Evolutionary conservation across 495 filamentous ascomycete genomes (phyloP).

Genomic region (Acidomyces sp.): DNA sequence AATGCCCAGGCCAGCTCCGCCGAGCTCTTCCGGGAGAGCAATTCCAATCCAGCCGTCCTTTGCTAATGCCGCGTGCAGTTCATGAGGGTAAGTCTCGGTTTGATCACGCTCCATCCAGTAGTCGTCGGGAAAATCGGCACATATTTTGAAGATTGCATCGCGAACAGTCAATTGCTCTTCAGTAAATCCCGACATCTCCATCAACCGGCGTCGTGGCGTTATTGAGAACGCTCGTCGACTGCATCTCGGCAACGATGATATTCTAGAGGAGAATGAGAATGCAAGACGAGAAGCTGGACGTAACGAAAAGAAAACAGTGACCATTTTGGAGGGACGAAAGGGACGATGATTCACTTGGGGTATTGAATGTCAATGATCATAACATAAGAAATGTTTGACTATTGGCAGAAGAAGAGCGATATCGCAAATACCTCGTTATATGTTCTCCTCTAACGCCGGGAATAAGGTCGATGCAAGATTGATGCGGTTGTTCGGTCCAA

Average conservation of each 20-base stretch:
- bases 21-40: constrained; percentile 56
- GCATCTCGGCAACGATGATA: constrained; percentile 1
- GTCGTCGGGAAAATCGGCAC: constrained; percentile 39
- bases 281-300: constrained; percentile 4
- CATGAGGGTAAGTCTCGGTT: constrained; percentile 52
- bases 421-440: no score
- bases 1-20: constrained; percentile 63
- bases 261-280: not conserved
- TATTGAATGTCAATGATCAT: no score
- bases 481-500: no score
- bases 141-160: constrained; percentile 56
- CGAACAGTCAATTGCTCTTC: constrained; percentile 58
- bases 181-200: constrained; percentile 62
- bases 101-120: constrained; percentile 66
- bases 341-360: not conserved
- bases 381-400: no score
- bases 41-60: constrained; percentile 75
- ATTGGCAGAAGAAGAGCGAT: no score
- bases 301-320: not conserved
- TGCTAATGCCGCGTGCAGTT: constrained; percentile 63
- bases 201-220: constrained; percentile 34
- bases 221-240: constrained; percentile 22
- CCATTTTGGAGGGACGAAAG: not conserved
- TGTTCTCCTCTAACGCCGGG: no score
- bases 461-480: no score